These are phyloP conservation scores for Uronychia setigera DNA, from an alignment of 73 alveolate genomes.

Conservation along the genomic window DNA sequence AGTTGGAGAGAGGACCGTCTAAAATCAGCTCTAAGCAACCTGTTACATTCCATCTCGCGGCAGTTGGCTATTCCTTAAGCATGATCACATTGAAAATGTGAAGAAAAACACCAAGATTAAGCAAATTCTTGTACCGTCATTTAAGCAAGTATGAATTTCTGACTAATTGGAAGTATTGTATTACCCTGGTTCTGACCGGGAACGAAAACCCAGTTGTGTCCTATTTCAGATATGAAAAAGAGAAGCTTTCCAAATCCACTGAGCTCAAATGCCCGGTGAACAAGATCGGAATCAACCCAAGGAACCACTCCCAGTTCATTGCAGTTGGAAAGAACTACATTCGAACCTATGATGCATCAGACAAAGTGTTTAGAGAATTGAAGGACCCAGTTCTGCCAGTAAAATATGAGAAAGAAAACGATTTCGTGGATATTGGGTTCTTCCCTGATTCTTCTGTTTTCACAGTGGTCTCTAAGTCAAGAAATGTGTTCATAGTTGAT, in stretches of 20 bases:
- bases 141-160: constrained; percentile 7
- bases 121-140: constrained; percentile 46
- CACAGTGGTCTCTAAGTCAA: constrained; percentile 26
- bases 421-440: constrained; percentile 47
- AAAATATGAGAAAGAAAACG: constrained; percentile 63
- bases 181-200: constrained; percentile 34
- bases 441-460: constrained; percentile 49
- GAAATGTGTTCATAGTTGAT: constrained; percentile 45
- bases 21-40: constrained; percentile 28
- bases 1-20: constrained; percentile 40
- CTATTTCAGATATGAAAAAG: constrained; percentile 60
- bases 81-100: constrained; percentile 38
- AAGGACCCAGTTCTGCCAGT: constrained; percentile 55
- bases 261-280: constrained; percentile 30
- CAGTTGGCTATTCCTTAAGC: constrained; percentile 58
- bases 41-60: constrained; percentile 30
- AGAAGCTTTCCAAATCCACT: constrained; percentile 24
- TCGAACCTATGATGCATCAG: constrained; percentile 30
- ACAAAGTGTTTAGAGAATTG: constrained; percentile 39
- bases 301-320: constrained; percentile 41
- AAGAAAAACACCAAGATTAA: constrained; percentile 47
- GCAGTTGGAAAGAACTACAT: constrained; percentile 52
- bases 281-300: constrained; percentile 54
- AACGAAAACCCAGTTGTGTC: constrained; percentile 27
- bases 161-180: constrained; percentile 16